Conservation (phyloP, 495 filamentous ascomycete genomes). For the Amphirosellinia nigrospora region DNA sequence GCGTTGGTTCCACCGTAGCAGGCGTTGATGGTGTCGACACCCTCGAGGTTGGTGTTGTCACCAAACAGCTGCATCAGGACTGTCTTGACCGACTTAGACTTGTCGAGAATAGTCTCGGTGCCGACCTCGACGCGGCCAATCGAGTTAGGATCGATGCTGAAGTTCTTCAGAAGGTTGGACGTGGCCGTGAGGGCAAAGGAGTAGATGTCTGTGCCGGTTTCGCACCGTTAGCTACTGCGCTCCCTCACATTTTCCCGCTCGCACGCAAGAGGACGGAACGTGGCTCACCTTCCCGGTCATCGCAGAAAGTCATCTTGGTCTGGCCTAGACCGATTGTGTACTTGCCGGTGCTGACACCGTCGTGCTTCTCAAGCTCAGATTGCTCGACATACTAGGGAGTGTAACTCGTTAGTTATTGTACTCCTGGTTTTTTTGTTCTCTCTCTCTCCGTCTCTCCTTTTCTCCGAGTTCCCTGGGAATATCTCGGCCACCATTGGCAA, state of each 20-base stretch:
- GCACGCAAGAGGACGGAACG: conserved; percentile 26
- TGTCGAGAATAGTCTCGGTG: conserved; percentile 97
- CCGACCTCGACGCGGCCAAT: conserved; percentile 96
- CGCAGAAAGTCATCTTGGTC: conserved; percentile 99
- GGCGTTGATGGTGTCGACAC: conserved; percentile 94
- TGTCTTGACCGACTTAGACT: conserved; percentile 99
- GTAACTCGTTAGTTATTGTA: conserved; percentile 36
- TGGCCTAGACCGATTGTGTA: conserved; percentile 99
- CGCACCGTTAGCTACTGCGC: conserved; percentile 26
- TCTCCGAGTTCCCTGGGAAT: neutral
- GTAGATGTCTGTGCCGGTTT: conserved; percentile 81
- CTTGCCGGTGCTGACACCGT: conserved; percentile 92
- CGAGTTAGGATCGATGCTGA: conserved; percentile 86
- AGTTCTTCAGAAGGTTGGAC: conserved; percentile 88
- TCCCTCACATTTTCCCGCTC: too few relatives aligned
- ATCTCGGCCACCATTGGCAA: conserved; percentile 8
- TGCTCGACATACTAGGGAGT: conserved; percentile 88
- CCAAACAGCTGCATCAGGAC: conserved; percentile 97
- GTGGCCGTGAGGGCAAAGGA: conserved; percentile 89
- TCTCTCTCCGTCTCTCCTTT: neutral
- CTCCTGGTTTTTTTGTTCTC: neutral
- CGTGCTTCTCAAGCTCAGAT: conserved; percentile 94
- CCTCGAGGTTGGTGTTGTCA: conserved; percentile 89
- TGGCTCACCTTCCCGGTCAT: conserved; percentile 90
- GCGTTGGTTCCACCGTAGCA: conserved; percentile 99